These are phyloP conservation scores for Yamadazyma kanchanaburiensis DNA, from an alignment of 1,139 yeast genomes.

Conservation along the genomic window DNA sequence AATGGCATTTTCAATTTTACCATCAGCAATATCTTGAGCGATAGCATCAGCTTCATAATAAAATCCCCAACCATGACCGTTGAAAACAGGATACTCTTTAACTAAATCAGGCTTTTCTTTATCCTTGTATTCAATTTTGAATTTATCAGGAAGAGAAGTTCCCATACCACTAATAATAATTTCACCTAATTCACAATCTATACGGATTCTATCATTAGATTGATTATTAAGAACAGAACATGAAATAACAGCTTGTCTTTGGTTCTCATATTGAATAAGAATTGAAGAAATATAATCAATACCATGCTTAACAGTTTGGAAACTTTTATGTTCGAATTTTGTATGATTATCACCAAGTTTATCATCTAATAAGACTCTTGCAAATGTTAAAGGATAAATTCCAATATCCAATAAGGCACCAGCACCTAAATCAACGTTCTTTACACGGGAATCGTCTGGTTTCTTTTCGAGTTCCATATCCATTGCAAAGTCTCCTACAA, in stretches of 20 bases:
- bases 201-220: slow-evolving; percentile 13
- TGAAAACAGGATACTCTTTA: not conserved
- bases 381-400: slow-evolving; percentile 50
- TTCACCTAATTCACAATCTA: slow-evolving; percentile 24
- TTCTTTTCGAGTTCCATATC: slow-evolving; percentile 14
- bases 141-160: not conserved
- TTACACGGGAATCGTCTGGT: slow-evolving; percentile 26
- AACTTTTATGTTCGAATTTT: slow-evolving; percentile 10
- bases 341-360: not conserved
- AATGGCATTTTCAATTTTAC: slow-evolving; percentile 25
- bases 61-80: slow-evolving; percentile 26
- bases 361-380: slow-evolving; percentile 33
- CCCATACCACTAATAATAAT: slow-evolving; percentile 1
- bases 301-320: slow-evolving; percentile 9
- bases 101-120: not conserved
- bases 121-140: slow-evolving; percentile 1
- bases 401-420: slow-evolving; percentile 63
- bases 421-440: slow-evolving; percentile 52
- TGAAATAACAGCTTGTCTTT: slow-evolving; percentile 21
- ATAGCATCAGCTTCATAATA: slow-evolving; percentile 49
- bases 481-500: slow-evolving; percentile 30
- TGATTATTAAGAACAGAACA: slow-evolving; percentile 16
- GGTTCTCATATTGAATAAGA: slow-evolving; percentile 16
- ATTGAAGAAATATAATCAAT: slow-evolving; percentile 22
- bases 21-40: slow-evolving; percentile 35